Evolutionary conservation across 768 basidiomycete species (phyloP), one percentile per base, ranked within the genome.

Genomic region (Lactifluus hygrophoroides): DNA sequence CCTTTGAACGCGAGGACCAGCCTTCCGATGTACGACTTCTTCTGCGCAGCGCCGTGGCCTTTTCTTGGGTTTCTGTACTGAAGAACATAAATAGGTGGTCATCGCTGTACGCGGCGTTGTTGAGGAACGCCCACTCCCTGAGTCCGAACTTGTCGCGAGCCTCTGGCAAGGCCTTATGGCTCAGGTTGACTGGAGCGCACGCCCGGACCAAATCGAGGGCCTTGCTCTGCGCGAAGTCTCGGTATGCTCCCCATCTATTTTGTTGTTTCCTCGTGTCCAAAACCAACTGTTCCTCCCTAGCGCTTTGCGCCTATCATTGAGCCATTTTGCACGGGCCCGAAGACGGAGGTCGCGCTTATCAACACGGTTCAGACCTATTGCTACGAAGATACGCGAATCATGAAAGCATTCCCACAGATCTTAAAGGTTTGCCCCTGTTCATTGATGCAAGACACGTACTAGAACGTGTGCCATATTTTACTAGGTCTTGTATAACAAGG

Each of bases 321-420:
- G 72, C 84, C 90, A 32, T 99, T 99, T 77, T 91, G 87, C 68
- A 80, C 83, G 59, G 83, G 85, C 53, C 82, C 92, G 19, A 94
- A 94, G 73, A 89, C 90, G 21, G 84, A 99, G 73, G 90, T 99
- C 37, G 84, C 89, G 32, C 81, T 99, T 54, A 93, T 99, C 73
- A 98, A 98, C 71, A 82, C 87, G 51, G 91, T 95, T 6, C 95
- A 99, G 75, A 80, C 91, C 63, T 90, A 95, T 75, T 94, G 91
- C 72, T 96, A 98, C 72, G 92, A 95, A 74, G 92, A 97, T 68
- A 94, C 93, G 25, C 88, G 90, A 57, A 81, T 95, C 68, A 94
- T 94, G 73, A 94, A 94, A 70, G 80, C 92, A 8, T 98, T 99
- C 78, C 86, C 92, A 47, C 90, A 94, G 68, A 88, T 98, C 70